Base-by-base conservation (phyloP, 2,329 filamentous ascomycete genomes). In the Cercospora nicotianae region DNA sequence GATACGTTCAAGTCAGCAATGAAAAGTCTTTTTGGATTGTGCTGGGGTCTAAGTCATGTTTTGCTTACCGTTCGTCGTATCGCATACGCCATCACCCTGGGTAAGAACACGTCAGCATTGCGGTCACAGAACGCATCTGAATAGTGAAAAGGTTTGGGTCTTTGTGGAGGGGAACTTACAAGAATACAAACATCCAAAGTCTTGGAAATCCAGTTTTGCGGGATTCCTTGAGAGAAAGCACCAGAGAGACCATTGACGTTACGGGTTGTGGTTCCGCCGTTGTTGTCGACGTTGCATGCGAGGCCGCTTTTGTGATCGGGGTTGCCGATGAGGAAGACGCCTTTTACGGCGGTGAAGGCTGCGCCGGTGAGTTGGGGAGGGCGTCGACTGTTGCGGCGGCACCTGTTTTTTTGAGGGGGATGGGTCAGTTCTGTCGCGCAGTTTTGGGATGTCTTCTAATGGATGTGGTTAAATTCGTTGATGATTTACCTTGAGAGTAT, bases 31-130 rank as follows among this genome's bases (percentile, higher is more conserved):
- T 9, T 31, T 31, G n/a, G n/a, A n/a, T n/a, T n/a, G n/a, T 28
- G 26, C 26, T 28, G 26, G 26, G 26, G 8, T 31, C 7, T 31
- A 6, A 5, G 30, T 31, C 30, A 31, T 31, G 30, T 31, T 10
- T 39, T 28, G 13, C 39, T 36, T 18, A 36, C 62, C 63, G 58
- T 79, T 67, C 2, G 71, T 74, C 33, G 77, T 78, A 48, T 79
- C 78, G 67, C 78, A 80, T 6, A 80, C 76, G 33, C 77, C 77
- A 68, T 80, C 78, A 16, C 77, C 77, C 75, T 79, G 33, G 2
- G 8, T 30, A 30, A 30, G 28, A 30, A 39, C 28, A 57, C 30
- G 45, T 64, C 61, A 64, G 61, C 18, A 12, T 7, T 26, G 18
- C 5, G 51, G 57, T 48, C 7, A 5, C 10, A 9, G 6, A 26